Conservation (phyloP, 345 rosid species). For the Eucalyptus polyanthemos region DNA sequence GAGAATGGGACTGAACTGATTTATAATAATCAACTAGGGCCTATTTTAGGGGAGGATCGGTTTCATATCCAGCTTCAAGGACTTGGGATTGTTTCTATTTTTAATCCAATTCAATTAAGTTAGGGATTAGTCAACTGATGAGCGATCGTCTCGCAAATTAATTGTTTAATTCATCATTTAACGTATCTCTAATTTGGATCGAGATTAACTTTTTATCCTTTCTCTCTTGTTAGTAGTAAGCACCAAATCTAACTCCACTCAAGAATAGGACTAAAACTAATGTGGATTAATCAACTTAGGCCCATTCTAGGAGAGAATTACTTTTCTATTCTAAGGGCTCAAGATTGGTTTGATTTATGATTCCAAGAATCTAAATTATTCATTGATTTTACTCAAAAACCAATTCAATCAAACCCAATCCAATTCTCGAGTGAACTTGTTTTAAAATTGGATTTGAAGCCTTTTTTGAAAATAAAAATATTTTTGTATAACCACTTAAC, state of each 20-base stretch:
- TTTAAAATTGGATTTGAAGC: not conserved
- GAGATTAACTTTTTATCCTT: not conserved
- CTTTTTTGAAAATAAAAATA: not conserved
- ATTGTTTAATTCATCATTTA: no score
- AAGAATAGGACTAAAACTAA: fast-evolving
- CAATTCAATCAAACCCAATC: not conserved
- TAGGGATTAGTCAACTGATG: no score
- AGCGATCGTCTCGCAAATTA: no score
- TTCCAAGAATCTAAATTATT: not conserved
- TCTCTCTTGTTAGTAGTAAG: fast-evolving
- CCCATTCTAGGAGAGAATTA: not conserved
- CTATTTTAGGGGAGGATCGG: not conserved
- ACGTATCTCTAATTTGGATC: not conserved
- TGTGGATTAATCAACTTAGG: not conserved
- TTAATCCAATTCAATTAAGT: not conserved
- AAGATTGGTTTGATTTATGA: fast-evolving
- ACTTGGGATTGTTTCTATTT: not conserved
- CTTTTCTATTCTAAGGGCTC: not conserved
- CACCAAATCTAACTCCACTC: not conserved
- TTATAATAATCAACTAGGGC: not conserved
- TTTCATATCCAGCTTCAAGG: not conserved
- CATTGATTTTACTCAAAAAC: not conserved
- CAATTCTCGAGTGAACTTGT: not conserved
- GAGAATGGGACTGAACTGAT: not conserved
- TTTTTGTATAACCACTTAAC: not conserved